Base-by-base conservation (phyloP, 2,329 filamentous ascomycete species). In the Coniella lustricola region DNA sequence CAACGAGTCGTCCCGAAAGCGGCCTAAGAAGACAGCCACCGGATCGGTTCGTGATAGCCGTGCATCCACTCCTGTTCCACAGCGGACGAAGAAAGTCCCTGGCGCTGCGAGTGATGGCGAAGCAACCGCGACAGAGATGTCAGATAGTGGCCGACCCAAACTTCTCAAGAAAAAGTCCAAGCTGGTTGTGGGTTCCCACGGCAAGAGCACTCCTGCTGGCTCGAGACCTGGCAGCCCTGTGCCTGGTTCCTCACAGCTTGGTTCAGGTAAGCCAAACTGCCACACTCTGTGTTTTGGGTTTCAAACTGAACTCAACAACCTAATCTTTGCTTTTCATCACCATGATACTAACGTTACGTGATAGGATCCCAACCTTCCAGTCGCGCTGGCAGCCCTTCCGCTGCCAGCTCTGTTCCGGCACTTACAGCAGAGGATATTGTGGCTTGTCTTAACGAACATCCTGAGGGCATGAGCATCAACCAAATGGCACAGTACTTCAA, bases 1-100 rank as follows among this genome's bases (percentile, higher is more conserved):
- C 46, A 94, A 90, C 57, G 91, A 97, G 64, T 91, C 87, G 1
- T 81, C 83, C 20, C 84, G 85, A 56, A 90, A 93, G 68, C 79
- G 77, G 63, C 80, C 85, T 62, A 87, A 84, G 69, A 85, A 85
- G 62, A 76, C 80, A 53, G 66, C 67, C 2, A 65, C 62, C 3
- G 61, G 70, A 14, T 74, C 75, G 13, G 63, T 72, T 2, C 70
- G 70, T 46, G 67, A 67, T 9, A 81, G 79, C 51, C 76, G 79
- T 17, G 70, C 75, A 16, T 70, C 69, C 12, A 83, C 79, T 8
- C 79, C 80, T 16, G 59, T 79, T 38, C 70, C 76, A n/a, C 70
- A 68, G 41, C 67, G 69, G 47, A 56, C 60, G 44, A 71, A 72
- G 55, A 60, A 65, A 48, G 73, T 67, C 42, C 76, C 75, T 41